phyloP scores from a whole-genome alignment of 2,329 filamentous ascomycete genomes.

The Gnomoniopsis smithogilvyi region DNA sequence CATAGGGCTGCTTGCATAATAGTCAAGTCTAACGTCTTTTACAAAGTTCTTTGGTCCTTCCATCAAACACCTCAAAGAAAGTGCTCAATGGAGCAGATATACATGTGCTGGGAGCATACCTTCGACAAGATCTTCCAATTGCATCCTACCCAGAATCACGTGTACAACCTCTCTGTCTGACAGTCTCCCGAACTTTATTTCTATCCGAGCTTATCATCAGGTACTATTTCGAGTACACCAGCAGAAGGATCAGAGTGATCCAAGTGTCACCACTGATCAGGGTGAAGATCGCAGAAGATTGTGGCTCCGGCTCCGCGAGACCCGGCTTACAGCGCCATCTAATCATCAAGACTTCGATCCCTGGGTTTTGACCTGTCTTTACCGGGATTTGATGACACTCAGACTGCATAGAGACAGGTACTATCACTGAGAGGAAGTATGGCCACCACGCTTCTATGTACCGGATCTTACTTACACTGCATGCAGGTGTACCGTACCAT shows the following conservation, averaged over 20 bases:
- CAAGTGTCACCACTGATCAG: slow-evolving; percentile 6
- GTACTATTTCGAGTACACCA: not conserved
- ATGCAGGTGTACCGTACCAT: not conserved
- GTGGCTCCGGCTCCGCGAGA: not conserved
- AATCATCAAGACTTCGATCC: not conserved
- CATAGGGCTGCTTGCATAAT: slow-evolving; percentile 1
- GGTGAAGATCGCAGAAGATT: not conserved
- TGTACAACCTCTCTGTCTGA: not conserved
- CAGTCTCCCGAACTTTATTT: not conserved
- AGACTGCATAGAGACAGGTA: not conserved
- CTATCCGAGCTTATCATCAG: slow-evolving; percentile 4
- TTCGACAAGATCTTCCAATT: not conserved
- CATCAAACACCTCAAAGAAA: not conserved
- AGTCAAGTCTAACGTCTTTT: not conserved
- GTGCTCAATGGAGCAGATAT: not conserved
- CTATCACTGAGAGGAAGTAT: not conserved
- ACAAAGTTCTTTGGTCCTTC: not conserved
- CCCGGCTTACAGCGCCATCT: not conserved
- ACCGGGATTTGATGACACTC: not conserved
- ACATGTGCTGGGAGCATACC: not conserved
- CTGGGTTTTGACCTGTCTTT: not conserved
- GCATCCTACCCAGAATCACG: not conserved
- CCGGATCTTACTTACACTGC: not conserved
- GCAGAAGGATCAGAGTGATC: not conserved
- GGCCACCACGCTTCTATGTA: not conserved